Evolutionary conservation across 1,139 yeast species (phyloP).

Genomic region (Diutina ranongensis): DNA sequence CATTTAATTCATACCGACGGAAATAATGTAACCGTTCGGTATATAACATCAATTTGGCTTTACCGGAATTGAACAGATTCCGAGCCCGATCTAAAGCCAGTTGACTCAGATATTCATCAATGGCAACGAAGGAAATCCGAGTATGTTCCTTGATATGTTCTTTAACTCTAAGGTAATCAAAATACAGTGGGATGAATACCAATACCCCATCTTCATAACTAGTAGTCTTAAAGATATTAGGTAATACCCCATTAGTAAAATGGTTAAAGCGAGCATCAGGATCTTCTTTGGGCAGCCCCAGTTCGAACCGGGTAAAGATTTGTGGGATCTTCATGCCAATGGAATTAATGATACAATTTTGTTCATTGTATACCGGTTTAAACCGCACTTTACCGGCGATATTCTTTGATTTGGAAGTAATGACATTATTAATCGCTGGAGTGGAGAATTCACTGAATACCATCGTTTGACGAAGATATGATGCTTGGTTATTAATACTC

Average conservation of each 20-base stretch:
- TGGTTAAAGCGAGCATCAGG: constrained; percentile 74
- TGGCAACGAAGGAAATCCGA: constrained; percentile 46
- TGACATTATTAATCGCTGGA: constrained; percentile 65
- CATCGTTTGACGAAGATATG: constrained; percentile 63
- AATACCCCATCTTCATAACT: constrained; percentile 65
- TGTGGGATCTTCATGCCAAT: constrained; percentile 55
- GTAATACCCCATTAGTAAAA: constrained; percentile 63
- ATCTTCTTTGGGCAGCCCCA: constrained; percentile 47
- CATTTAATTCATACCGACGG: constrained; percentile 72
- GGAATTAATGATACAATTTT: constrained; percentile 37
- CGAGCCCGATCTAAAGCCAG: constrained; percentile 63
- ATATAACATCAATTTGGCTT: constrained; percentile 62
- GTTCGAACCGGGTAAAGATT: constrained; percentile 58
- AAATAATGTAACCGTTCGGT: constrained; percentile 92
- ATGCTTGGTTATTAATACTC: constrained; percentile 81
- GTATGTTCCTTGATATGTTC: constrained; percentile 59
- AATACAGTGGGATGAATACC: constrained; percentile 74
- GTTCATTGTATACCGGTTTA: constrained; percentile 25
- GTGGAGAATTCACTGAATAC: constrained; percentile 64
- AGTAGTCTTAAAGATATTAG: constrained; percentile 48
- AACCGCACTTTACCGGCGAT: constrained; percentile 56
- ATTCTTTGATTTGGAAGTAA: constrained; percentile 48
- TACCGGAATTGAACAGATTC: constrained; percentile 52
- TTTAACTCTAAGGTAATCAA: constrained; percentile 73
- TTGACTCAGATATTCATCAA: constrained; percentile 75